Evolutionary conservation across 805 yeast genomes (phyloP), one percentile per base, ranked within the genome.

Genomic region (Ogataea trehalophila): DNA sequence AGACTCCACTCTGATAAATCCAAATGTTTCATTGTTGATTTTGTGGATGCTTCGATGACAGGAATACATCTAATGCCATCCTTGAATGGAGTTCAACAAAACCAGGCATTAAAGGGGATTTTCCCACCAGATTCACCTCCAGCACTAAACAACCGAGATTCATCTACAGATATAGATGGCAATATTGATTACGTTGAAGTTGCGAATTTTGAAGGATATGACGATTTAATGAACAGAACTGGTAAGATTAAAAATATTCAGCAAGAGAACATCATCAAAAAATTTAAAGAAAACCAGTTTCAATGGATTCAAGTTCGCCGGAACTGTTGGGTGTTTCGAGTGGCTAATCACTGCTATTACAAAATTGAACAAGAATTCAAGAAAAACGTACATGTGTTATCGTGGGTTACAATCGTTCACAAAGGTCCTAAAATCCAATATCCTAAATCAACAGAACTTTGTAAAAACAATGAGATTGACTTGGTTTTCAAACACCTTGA

Each of bases 21-120:
- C 2, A 69, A 72, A 49, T 89, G 97, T 58, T 85, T 83, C 56
- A 74, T 91, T 6, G 74, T 88, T 1, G 96, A 90, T 61, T 79
- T 89, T 64, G 87, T 82, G n/a, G 86, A 82, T 11, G 74, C 83
- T 0, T 70, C 63, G n/a, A 49, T 54, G 6, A 45, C 62, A 2
- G 70, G 70, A 13, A 48, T 66, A n/a, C 42, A 52, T 15, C 23
- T 62, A 9, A 52, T 53, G 9, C 54, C 66, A 1, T 51, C 66
- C 0, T 46, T 66, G 15, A 45, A 44, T 7, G 67, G 67, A 3
- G 31, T 11, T 13, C 47, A 45, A 45, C 39, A 46, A 11, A 49
- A 45, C 13, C 38, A 23, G 13, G 15, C 43, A 37, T 40, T 49
- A 7, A 17, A 43, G 8, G 55, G 56, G 2, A 26, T 59, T 5